A percentile compares a stretch with the other conserved stretches of the same genome.
phyloP scores from a whole-genome alignment of 495 filamentous ascomycete species.

The Margaritispora aquatica region DNA sequence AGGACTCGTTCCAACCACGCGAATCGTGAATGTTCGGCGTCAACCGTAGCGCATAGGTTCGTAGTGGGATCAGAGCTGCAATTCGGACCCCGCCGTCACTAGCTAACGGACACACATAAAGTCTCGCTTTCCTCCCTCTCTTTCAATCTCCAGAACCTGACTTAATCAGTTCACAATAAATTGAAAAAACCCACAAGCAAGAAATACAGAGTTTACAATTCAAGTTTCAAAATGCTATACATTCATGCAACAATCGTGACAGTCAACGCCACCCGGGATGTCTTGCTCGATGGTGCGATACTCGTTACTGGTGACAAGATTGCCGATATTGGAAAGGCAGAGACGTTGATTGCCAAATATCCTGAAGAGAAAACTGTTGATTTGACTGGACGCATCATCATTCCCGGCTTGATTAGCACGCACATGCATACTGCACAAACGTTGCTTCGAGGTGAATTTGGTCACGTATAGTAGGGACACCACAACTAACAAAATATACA shows the following conservation, averaged over 20 bases:
- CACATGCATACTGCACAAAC: conserved; percentile 46
- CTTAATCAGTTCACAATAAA: too few species aligned
- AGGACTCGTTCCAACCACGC: neutral
- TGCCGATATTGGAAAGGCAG: conserved; percentile 37
- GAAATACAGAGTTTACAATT: too few species aligned
- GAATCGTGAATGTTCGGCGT: neutral
- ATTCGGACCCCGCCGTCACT: neutral
- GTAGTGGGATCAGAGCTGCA: neutral
- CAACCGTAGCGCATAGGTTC: neutral
- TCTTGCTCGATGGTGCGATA: conserved; percentile 41
- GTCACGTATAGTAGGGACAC: neutral
- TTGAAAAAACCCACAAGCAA: too few species aligned
- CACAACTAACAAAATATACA: neutral
- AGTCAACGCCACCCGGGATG: conserved; percentile 34
- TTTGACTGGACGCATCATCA: conserved; percentile 36
- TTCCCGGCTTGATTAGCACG: conserved; percentile 42
- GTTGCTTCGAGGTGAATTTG: conserved; percentile 33
- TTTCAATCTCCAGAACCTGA: too few species aligned
- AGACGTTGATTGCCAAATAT: conserved; percentile 14
- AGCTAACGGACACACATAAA: neutral
- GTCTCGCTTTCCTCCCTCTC: neutral
- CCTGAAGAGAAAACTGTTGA: conserved; percentile 17
- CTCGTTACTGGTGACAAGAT: conserved; percentile 32
- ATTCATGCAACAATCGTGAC: conserved; percentile 32
- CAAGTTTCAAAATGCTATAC: conserved; percentile 4